Conservation (phyloP, 2,329 filamentous ascomycete species). For the Trichophyton verrucosum region DNA sequence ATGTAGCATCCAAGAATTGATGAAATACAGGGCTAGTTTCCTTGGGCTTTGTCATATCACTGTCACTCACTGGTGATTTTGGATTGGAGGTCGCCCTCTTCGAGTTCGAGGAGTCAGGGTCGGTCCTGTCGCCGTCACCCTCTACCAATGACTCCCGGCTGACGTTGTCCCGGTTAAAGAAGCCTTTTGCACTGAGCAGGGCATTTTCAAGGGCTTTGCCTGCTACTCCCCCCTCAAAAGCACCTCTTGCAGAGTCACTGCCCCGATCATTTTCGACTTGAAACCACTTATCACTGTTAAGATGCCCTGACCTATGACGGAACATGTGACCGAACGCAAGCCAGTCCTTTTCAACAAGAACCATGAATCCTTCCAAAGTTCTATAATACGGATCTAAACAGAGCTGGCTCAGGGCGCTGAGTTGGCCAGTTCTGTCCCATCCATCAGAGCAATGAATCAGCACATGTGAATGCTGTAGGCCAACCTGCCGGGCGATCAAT, state of each 20-base stretch:
- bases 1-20: slow-evolving; percentile 89
- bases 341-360: slow-evolving; percentile 95
- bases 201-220: slow-evolving; percentile 76
- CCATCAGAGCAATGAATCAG: slow-evolving; percentile 97
- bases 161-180: slow-evolving; percentile 72
- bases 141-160: slow-evolving; percentile 53
- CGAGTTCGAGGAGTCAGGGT: slow-evolving; percentile 31
- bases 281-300: slow-evolving; percentile 93
- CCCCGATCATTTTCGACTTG: slow-evolving; percentile 68
- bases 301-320: slow-evolving; percentile 72
- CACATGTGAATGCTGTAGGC: slow-evolving; percentile 85
- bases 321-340: slow-evolving; percentile 98
- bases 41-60: slow-evolving; percentile 60
- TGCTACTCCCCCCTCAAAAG: slow-evolving; percentile 33
- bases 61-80: slow-evolving; percentile 36
- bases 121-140: slow-evolving; percentile 43
- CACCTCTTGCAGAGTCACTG: slow-evolving; percentile 33
- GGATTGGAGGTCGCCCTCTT: slow-evolving; percentile 27
- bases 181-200: slow-evolving; percentile 69
- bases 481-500: slow-evolving; percentile 75
- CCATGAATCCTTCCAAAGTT: slow-evolving; percentile 86
- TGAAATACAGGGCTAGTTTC: slow-evolving; percentile 96
- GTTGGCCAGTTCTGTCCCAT: slow-evolving; percentile 93
- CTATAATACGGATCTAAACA: slow-evolving; percentile 93
- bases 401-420: slow-evolving; percentile 81